Evolutionary conservation across 169 alveolate species (phyloP).

Genomic region (Plasmodium berghei): DNA sequence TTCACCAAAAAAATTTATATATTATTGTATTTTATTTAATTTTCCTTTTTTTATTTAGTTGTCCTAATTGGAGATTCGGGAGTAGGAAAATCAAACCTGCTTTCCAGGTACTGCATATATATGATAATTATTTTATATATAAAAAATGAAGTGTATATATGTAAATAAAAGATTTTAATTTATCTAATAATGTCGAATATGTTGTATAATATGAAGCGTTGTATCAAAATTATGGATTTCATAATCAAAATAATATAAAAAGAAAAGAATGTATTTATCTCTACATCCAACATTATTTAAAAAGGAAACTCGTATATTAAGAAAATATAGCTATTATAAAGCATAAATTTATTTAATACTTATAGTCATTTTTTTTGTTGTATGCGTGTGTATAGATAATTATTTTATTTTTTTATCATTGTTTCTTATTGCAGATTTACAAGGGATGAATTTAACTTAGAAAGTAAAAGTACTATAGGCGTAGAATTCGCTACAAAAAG

Average conservation of each 20-base stretch:
- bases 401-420: not conserved
- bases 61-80: constrained; percentile 96
- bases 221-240: not conserved
- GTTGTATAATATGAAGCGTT: no score
- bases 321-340: not conserved
- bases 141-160: not conserved
- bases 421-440: constrained; percentile 88
- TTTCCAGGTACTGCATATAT: constrained; percentile 84
- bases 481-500: constrained; percentile 98
- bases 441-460: constrained; percentile 95
- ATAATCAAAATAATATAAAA: not conserved
- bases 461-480: constrained; percentile 98
- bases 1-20: not conserved
- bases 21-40: constrained; percentile 12
- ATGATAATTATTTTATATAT: not conserved
- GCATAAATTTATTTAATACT: not conserved
- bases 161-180: not conserved
- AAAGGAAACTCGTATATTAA: not conserved
- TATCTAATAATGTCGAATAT: no score
- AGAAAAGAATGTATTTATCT: not conserved
- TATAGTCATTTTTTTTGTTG: no score
- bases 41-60: constrained; percentile 38
- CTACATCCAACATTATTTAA: not conserved
- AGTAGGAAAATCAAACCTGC: constrained; percentile 96
- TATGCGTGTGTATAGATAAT: not conserved